phyloP scores from a whole-genome alignment of 768 basidiomycete genomes.

The Trametes sanguinea region DNA sequence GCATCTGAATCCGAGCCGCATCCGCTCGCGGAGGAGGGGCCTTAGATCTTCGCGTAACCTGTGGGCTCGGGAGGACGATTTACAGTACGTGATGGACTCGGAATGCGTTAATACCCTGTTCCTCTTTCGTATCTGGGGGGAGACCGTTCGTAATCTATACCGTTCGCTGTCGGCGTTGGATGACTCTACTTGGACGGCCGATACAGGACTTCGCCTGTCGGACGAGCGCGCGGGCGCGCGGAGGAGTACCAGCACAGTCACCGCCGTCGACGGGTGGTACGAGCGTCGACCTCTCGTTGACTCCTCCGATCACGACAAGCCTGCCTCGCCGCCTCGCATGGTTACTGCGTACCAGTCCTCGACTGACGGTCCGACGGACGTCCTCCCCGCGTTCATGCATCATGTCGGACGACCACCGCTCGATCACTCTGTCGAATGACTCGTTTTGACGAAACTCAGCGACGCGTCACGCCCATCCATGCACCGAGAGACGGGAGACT shows the following conservation, averaged over 20 bases:
- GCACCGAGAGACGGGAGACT: not conserved
- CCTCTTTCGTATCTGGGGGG: not conserved
- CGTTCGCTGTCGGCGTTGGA: not conserved
- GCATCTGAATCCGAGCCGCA: not conserved
- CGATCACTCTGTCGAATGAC: not conserved
- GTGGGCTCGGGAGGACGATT: not conserved
- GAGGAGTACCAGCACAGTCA: not conserved
- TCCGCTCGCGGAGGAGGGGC: not conserved
- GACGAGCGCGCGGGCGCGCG: not conserved
- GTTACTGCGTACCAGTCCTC: too few relatives aligned
- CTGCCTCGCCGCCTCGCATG: too few relatives aligned
- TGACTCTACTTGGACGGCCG: not conserved
- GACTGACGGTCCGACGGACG: not conserved
- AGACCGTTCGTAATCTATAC: not conserved
- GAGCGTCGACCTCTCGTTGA: too few relatives aligned
- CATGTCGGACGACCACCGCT: not conserved
- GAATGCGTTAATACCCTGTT: constrained; percentile 14
- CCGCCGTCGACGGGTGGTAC: too few relatives aligned
- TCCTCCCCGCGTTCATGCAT: not conserved
- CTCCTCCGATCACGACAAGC: too few relatives aligned
- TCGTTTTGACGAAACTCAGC: not conserved
- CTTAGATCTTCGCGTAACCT: not conserved
- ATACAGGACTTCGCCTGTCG: not conserved
- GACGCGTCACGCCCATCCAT: too few relatives aligned
- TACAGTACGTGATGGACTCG: constrained; percentile 16